Conservation (phyloP, 106 monocot genomes). For the Dendrobium chrysotoxum region DNA sequence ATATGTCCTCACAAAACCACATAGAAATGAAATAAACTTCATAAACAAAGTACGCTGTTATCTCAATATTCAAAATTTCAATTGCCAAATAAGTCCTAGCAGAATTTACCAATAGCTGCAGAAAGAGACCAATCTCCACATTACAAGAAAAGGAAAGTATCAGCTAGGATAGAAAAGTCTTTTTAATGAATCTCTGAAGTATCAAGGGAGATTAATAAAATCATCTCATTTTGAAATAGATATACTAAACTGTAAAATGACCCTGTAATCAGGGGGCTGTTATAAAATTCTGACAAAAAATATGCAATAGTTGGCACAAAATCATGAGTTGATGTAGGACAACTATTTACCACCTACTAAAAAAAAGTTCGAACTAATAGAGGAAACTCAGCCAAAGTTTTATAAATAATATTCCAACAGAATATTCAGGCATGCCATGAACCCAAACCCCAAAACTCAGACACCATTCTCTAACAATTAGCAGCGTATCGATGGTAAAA, state of each 20-base stretch:
- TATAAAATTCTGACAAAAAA: background rate
- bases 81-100: background rate
- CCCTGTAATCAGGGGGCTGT: background rate
- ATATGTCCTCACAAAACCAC: background rate
- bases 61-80: background rate
- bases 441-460: too few species aligned
- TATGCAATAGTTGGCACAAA: background rate
- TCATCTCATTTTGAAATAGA: background rate
- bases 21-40: background rate
- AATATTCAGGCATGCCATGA: too few species aligned
- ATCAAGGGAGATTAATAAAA: background rate
- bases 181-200: background rate
- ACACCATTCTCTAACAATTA: too few species aligned
- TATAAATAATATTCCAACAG: too few species aligned
- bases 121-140: background rate
- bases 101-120: background rate
- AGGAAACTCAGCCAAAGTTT: too few species aligned
- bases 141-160: background rate
- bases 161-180: background rate
- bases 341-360: too few species aligned
- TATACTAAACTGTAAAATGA: background rate
- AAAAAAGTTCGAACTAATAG: too few species aligned
- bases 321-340: background rate
- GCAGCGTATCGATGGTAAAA: too few species aligned
- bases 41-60: background rate